These are phyloP conservation scores for Dimocarpus longan DNA, from an alignment of 345 rosid genomes.

Conservation along the genomic window DNA sequence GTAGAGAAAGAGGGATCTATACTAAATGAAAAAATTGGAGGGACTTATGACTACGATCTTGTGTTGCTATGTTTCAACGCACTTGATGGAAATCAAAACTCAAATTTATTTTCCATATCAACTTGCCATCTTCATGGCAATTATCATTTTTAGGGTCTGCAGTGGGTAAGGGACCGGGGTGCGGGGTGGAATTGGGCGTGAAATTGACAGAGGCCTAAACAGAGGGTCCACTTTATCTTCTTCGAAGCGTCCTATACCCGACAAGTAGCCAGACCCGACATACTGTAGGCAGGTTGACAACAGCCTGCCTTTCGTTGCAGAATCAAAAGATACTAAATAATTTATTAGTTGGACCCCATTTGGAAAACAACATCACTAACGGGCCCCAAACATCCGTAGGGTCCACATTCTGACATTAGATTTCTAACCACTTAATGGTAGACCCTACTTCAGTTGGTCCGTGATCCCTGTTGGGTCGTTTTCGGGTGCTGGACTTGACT, in stretches of 20 bases:
- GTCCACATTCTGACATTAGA: not conserved
- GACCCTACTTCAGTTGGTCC: constrained; percentile 23
- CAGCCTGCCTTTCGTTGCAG: constrained; percentile 18
- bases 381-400: not conserved
- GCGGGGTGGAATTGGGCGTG: too few relatives aligned
- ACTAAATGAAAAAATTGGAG: too few relatives aligned
- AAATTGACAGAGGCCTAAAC: not conserved
- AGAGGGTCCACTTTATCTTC: constrained; percentile 18
- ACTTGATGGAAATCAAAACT: too few relatives aligned
- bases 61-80: too few relatives aligned
- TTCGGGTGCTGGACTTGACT: constrained; percentile 32
- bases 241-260: not conserved
- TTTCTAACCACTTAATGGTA: constrained; percentile 26
- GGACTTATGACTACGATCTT: too few relatives aligned
- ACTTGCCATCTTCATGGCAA: too few relatives aligned
- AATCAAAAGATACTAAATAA: constrained; percentile 13
- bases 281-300: constrained; percentile 27
- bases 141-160: too few relatives aligned
- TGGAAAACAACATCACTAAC: constrained; percentile 11
- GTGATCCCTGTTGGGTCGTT: constrained; percentile 28
- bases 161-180: too few relatives aligned
- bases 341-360: constrained; percentile 13
- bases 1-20: too few relatives aligned
- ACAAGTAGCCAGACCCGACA: constrained; percentile 30
- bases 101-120: too few relatives aligned